Percentiles rank a stretch among this genome's conserved stretches.
phyloP scores from a whole-genome alignment of 768 basidiomycete species.

The Termitomyces sp. region DNA sequence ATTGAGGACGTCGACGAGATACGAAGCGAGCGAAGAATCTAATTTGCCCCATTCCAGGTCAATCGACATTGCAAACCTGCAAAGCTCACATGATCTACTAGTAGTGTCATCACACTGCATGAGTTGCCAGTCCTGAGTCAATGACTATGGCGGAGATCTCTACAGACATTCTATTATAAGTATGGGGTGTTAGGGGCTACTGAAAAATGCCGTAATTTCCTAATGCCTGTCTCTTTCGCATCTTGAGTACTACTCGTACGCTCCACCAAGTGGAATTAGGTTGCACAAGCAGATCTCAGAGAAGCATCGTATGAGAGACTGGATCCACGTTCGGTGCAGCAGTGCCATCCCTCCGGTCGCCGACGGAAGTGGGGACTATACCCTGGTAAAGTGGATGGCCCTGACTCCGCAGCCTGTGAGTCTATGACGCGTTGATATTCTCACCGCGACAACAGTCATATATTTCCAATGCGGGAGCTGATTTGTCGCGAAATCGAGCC shows the following conservation, averaged over 20 bases:
- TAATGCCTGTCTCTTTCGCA: background rate
- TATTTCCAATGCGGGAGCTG: background rate
- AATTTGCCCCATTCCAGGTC: constrained; percentile 93
- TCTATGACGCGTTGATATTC: background rate
- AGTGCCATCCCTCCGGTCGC: background rate
- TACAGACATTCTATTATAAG: background rate
- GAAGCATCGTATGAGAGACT: background rate
- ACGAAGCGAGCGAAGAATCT: constrained; percentile 63
- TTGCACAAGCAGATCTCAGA: background rate
- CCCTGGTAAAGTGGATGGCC: background rate
- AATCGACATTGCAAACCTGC: constrained; percentile 66
- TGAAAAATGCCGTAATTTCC: background rate
- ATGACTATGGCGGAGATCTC: background rate
- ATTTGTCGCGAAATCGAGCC: constrained; percentile 42
- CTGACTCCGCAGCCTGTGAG: background rate
- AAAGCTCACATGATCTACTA: constrained; percentile 3
- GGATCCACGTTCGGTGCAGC: background rate
- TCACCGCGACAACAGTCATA: background rate
- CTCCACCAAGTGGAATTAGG: background rate
- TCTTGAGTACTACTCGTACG: background rate
- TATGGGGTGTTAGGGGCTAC: background rate
- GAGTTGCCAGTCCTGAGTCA: no score
- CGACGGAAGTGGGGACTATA: background rate
- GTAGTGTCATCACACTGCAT: no score
- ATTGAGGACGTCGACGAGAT: constrained; percentile 75